These are phyloP conservation scores for Colletotrichum sp. DNA, from an alignment of 2,329 filamentous ascomycete species.

Conservation along the genomic window DNA sequence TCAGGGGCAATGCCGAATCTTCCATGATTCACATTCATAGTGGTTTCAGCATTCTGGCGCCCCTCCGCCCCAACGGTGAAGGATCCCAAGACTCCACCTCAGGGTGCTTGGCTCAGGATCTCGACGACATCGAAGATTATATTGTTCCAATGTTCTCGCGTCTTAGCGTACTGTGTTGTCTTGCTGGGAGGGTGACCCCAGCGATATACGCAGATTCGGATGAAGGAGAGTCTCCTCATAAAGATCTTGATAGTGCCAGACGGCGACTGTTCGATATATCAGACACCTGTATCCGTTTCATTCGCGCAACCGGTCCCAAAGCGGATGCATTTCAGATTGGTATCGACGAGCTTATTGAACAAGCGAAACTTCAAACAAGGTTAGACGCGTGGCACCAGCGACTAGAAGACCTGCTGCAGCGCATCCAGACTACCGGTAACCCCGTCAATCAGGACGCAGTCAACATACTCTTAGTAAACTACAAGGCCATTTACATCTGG, in stretches of 20 bases:
- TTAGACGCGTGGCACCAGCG: not conserved
- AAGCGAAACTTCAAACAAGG: not conserved
- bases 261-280: not conserved
- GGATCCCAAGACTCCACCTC: not conserved
- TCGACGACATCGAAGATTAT: not conserved
- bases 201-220: not conserved
- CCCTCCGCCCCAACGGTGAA: not conserved
- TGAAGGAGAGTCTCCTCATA: not conserved
- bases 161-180: not conserved
- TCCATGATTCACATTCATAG: not conserved
- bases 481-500: not conserved
- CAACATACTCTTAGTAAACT: not conserved
- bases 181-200: not conserved
- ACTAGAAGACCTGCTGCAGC: not conserved
- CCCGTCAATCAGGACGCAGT: not conserved
- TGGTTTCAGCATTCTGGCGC: not conserved
- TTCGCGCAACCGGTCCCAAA: not conserved
- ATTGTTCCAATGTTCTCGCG: not conserved
- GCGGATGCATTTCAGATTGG: not conserved
- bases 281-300: not conserved
- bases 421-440: accelerated
- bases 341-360: accelerated
- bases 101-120: not conserved
- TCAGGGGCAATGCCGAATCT: not conserved
- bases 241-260: not conserved